Evolutionary conservation across 2,329 filamentous ascomycete species (phyloP), one percentile per base, ranked within the genome.

Genomic region (Exophiala calicioides): DNA sequence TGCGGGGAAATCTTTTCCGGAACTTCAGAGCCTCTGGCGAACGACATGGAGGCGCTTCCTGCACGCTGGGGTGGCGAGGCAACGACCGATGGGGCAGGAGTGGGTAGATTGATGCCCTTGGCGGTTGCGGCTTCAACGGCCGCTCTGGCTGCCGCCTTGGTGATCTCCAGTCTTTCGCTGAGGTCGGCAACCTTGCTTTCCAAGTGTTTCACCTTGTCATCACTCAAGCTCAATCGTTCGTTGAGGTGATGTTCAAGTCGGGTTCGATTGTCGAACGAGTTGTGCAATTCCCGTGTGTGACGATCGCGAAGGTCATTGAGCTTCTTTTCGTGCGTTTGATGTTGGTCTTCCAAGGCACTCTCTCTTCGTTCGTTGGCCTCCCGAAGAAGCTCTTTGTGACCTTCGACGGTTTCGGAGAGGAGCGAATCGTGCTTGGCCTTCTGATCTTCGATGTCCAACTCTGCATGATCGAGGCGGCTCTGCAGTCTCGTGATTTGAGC

Each of bases 1-100:
- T 97, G 91, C 1, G 90, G 88, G 2, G 91, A 96, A 47, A 96
- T 88, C 75, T 86, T 95, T 65, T 93, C 89, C 0, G 88, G 86
- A 3, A 83, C 69, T 16, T 78, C 76, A 39, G 69, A 63, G 50
- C 68, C 62, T 52, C 68, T 62, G 20, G 57, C 65, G 33, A 69
- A 67, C 19, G 73, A 69, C 50, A 74, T 64, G 4, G 77, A 76
- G 7, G 76, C 73, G 27, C 72, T 72, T 18, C 64, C 62, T 21
- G 66, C 65, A 20, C 53, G 50, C 50, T 77, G 73, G 33, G 70
- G 66, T 24, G 68, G 61, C 13, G 62, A 58, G 19, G 67, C 56
- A 26, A 63, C 56, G 13, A 65, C 62, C 3, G 67, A 62, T 19
- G 66, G 59, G 18, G 55, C 57, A 3, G 57, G 56, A 10, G 57